Base-by-base conservation (phyloP, 1,284 basidiomycete genomes). In the Kwoniella shivajii region DNA sequence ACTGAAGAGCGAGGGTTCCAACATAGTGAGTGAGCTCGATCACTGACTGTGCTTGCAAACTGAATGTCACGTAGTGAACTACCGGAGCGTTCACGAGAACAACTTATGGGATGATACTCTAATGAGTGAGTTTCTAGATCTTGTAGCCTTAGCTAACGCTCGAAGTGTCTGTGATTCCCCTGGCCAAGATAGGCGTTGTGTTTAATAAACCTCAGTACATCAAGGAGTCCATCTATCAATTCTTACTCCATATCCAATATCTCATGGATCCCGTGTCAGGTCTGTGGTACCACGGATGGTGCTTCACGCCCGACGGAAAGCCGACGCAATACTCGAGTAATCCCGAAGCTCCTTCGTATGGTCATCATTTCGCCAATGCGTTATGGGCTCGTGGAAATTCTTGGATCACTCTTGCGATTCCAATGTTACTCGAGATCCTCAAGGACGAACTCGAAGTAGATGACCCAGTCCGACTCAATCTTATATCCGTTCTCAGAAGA, bases 351-450 rank as follows among this genome's bases (percentile, higher is more conserved):
- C 44, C 42, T 6, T 16, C 41, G 9, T 46, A 22, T n/a, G 69
- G 68, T n/a, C 57, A 73, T 58, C 68, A 73, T 49, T 86, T 84
- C 63, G 83, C 81, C 6, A 70, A 75, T 29, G 84, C 84, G 1
- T 78, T 79, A 27, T 86, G 85, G 85, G 85, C 83, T 3, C 76
- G 85, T 42, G 85, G 85, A n/a, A 86, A 86, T 71, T 85, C 84
- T 70, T 86, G 85, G 74, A 80, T 84, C 53, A 86, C 85, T 0
- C 76, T 84, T 34, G 80, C 84, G 18, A 86, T 86, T 60, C 85
- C 84, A 0, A 81, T 85, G 61, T 84, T 86, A 71, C 81, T 86
- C 61, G 81, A 84, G 49, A 77, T 73, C 56, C n/a, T n/a, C n/a
- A n/a, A n/a, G n/a, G 67, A 31, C 20, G 53, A 54, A 30, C 72